Percentiles rank a stretch among this genome's conserved stretches.
Conservation (phyloP, 2,329 filamentous ascomycete genomes). For the Sclerotinia minor region DNA sequence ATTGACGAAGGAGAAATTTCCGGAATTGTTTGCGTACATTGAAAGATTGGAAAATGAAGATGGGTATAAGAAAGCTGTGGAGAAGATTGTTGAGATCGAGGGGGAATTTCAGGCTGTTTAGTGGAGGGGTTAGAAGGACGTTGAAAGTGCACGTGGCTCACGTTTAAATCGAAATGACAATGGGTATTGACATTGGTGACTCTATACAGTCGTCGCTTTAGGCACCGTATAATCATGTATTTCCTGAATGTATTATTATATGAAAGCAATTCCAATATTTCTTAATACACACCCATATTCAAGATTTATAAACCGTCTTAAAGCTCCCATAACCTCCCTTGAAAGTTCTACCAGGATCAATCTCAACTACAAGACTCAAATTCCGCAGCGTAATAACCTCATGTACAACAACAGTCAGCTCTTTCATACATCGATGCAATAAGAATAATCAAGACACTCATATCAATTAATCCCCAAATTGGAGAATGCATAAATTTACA, state of each 20-base stretch:
- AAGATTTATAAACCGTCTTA: too few species aligned
- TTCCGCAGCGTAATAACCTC: background rate
- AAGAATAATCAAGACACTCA: too few species aligned
- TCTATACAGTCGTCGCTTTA: background rate
- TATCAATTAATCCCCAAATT: too few species aligned
- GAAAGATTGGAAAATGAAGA: constrained; percentile 47
- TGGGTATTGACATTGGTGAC: background rate
- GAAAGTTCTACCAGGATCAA: background rate
- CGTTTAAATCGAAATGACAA: background rate
- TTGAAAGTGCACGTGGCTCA: background rate
- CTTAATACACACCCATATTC: background rate
- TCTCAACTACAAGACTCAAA: background rate
- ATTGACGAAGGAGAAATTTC: constrained; percentile 46
- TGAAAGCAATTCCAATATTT: background rate
- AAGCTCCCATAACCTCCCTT: background rate
- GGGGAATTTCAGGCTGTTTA: constrained; percentile 8
- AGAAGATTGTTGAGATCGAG: constrained; percentile 44
- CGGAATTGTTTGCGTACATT: constrained; percentile 49
- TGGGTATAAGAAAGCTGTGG: constrained; percentile 49
- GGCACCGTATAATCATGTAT: too few species aligned
- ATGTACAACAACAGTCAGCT: background rate
- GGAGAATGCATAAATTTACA: too few species aligned
- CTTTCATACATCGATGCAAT: too few species aligned
- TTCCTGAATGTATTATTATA: background rate
- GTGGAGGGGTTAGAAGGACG: too few species aligned